A percentile compares a stretch with the other conserved stretches of the same genome.
These are phyloP conservation scores for Colletotrichum simmondsii DNA, from an alignment of 2,329 filamentous ascomycete species.

Conservation along the genomic window DNA sequence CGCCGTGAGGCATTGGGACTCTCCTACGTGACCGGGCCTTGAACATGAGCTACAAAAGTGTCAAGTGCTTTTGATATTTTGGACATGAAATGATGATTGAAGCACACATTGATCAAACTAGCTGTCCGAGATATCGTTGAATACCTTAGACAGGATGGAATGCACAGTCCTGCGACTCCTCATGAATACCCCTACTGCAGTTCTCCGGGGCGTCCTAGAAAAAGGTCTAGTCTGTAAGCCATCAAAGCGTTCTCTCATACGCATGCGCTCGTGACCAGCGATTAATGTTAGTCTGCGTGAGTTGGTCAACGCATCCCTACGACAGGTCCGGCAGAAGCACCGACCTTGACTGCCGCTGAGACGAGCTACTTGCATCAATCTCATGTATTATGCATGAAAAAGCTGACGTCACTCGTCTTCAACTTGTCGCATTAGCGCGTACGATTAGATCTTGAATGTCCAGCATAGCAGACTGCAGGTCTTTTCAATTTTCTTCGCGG, in stretches of 20 bases:
- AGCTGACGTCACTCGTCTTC: neutral
- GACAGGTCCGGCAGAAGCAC: neutral
- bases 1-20: conserved; percentile 20
- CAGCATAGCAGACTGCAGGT: too few species aligned
- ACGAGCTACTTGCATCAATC: neutral
- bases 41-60: neutral
- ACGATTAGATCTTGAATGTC: neutral
- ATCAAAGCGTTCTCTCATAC: too few species aligned
- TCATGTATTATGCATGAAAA: neutral
- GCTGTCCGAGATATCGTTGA: too few species aligned
- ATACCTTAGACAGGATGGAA: too few species aligned
- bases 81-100: too few species aligned
- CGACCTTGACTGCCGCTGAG: neutral
- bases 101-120: too few species aligned
- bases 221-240: neutral
- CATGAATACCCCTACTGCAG: too few species aligned
- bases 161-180: too few species aligned
- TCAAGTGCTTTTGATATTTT: neutral
- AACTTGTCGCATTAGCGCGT: neutral
- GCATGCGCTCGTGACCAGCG: neutral
- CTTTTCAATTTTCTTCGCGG: neutral
- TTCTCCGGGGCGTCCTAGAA: too few species aligned
- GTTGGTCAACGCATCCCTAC: neutral
- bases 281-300: neutral
- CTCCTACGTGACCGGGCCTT: neutral